phyloP scores from a whole-genome alignment of 2,329 filamentous ascomycete genomes.

The Cryphonectria parasitica region DNA sequence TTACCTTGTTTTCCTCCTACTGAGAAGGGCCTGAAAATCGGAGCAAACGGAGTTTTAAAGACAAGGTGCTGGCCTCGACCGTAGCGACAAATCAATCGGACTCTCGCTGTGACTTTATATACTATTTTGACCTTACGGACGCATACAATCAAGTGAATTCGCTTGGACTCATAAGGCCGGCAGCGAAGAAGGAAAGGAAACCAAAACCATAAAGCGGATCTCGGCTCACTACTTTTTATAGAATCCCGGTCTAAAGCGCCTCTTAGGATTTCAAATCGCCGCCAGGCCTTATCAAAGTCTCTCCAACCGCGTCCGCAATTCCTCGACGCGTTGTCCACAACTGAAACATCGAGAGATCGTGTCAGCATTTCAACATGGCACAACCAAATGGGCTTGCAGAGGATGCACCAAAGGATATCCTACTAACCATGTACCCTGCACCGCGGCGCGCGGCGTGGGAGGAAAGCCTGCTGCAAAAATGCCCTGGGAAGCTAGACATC shows the following conservation, averaged over 20 bases:
- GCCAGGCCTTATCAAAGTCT: background rate
- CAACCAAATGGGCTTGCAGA: background rate
- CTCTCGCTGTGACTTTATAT: background rate
- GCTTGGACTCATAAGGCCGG: background rate
- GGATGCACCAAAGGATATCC: constrained; percentile 7
- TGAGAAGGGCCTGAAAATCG: background rate
- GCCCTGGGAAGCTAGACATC: constrained; percentile 35
- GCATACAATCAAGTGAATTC: background rate
- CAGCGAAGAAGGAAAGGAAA: background rate
- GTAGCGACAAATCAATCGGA: background rate
- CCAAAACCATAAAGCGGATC: too few relatives aligned
- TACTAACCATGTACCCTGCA: constrained; percentile 16
- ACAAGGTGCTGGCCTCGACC: background rate
- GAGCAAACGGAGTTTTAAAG: background rate
- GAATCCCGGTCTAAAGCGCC: background rate
- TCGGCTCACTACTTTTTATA: background rate
- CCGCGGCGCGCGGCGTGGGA: constrained; percentile 24
- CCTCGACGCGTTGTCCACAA: background rate
- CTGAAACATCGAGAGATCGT: background rate
- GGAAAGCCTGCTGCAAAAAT: background rate
- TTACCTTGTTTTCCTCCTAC: background rate
- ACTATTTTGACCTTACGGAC: background rate
- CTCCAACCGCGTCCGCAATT: background rate
- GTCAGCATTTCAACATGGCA: background rate
- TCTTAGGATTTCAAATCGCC: background rate